A percentile compares a stretch with the other conserved stretches of the same genome.
These are phyloP conservation scores for Mycena crocata DNA, from an alignment of 768 basidiomycete species.

Conservation along the genomic window DNA sequence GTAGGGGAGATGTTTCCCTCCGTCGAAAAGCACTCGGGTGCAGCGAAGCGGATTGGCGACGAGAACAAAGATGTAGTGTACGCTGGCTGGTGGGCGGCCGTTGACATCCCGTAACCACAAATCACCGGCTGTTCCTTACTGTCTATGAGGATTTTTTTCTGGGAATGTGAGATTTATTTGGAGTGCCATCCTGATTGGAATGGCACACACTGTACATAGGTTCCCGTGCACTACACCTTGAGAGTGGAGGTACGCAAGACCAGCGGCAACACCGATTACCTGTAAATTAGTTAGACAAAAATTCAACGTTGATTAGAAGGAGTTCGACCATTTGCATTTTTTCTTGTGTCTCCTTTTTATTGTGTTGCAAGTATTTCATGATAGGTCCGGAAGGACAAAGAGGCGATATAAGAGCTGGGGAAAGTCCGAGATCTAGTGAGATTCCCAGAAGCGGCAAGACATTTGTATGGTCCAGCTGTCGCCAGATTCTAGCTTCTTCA, in stretches of 20 bases:
- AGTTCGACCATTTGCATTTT: slow-evolving; percentile 21
- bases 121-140: slow-evolving; percentile 11
- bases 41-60: slow-evolving; percentile 17
- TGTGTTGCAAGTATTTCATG: slow-evolving; percentile 21
- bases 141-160: slow-evolving; percentile 31
- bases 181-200: neutral
- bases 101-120: slow-evolving; percentile 22
- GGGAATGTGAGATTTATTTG: neutral
- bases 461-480: slow-evolving; percentile 19
- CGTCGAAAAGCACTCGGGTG: slow-evolving; percentile 28
- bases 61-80: slow-evolving; percentile 13
- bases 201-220: slow-evolving; percentile 23
- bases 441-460: slow-evolving; percentile 28
- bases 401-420: slow-evolving; percentile 28
- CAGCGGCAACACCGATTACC: slow-evolving; percentile 19
- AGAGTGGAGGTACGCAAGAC: slow-evolving; percentile 33
- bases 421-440: slow-evolving; percentile 24
- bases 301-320: neutral
- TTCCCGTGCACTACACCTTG: slow-evolving; percentile 33
- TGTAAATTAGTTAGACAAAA: neutral
- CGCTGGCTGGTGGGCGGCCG: neutral
- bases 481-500: slow-evolving; percentile 21
- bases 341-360: neutral
- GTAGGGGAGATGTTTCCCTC: neutral
- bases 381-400: slow-evolving; percentile 23